Evolutionary conservation across 75 land plant genomes (phyloP), one percentile per base, ranked within the genome.

Genomic region (Chamaecyparis obtusa): DNA sequence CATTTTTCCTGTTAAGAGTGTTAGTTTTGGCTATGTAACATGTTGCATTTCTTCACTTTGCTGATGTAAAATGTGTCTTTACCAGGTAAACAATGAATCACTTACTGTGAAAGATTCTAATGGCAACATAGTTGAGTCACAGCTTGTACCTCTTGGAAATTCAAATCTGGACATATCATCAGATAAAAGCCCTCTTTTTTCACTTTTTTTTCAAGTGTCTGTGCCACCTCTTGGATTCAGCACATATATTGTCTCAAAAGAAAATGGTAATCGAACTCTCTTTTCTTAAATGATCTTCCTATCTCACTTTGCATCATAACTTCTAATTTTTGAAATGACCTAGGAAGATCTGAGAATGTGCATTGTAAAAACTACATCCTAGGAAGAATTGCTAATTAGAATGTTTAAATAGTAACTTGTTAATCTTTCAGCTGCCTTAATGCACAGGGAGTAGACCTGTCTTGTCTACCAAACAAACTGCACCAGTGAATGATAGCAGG

Each of bases 171-270:
- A 93, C 35, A 78, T 82, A 72, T 49, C 88, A 37, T 80, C 93
- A 35, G 90, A 86, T 9, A 86, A 81, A 9, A 27, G 72, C 13
- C 91, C 98, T 6, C 88, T 87, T 49, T 96, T 84, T 89, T 92
- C 87, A 91, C 93, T 97, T 87, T 88, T 92, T 41, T 97, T 97
- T 88, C 56, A 46, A 88, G 96, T 88, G 49, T 72, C 93, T 80
- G 93, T 93, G 16, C 99, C 98, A 72, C 95, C 99, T 36, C 85
- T 97, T 54, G 98, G 99, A 17, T 96, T 92, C 88, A 93, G 75
- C 81, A 92, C 98, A 0, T 97, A 96, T 80, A 79, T 86, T 83
- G 86, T 96, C 41, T 91, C 92, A 32, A 83, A 84, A 37, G 54
- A 35, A 33, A 15, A 77, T 72, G 71, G 83, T 33, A 88, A 44